These are phyloP conservation scores for Lachancea dasiensis DNA, from an alignment of 805 yeast species.

Conservation along the genomic window DNA sequence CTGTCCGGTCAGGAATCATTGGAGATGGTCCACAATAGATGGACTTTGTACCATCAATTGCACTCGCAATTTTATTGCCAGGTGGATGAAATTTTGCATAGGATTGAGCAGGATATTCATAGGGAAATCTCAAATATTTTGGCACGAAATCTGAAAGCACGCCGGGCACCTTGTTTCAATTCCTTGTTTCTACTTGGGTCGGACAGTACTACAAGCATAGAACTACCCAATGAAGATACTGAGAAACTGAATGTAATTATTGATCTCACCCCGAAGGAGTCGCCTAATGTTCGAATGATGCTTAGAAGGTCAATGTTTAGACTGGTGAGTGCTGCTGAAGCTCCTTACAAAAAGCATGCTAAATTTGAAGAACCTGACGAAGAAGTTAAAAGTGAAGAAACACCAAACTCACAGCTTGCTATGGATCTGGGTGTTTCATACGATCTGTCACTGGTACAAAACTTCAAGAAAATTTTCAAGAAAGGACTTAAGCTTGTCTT, in stretches of 20 bases:
- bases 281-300: constrained; percentile 35
- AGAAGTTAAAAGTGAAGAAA: constrained; percentile 5
- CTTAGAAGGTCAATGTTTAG: constrained; percentile 33
- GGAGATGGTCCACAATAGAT: constrained; percentile 34
- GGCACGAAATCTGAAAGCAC: neutral
- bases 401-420: neutral
- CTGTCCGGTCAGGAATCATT: constrained; percentile 40
- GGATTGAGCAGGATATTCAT: constrained; percentile 34
- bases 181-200: constrained; percentile 40
- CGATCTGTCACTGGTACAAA: constrained; percentile 30
- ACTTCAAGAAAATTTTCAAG: constrained; percentile 24
- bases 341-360: neutral
- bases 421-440: constrained; percentile 15
- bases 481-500: constrained; percentile 26
- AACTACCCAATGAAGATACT: constrained; percentile 25
- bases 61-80: constrained; percentile 29
- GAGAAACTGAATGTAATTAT: constrained; percentile 23
- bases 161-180: constrained; percentile 26
- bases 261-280: constrained; percentile 35
- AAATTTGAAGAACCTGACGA: constrained; percentile 5
- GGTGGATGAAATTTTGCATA: constrained; percentile 27
- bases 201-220: constrained; percentile 38
- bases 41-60: constrained; percentile 36
- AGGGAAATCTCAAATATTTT: constrained; percentile 19
- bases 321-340: constrained; percentile 22